These are phyloP conservation scores for Diaporthe longicolla DNA, from an alignment of 2,329 filamentous ascomycete species.

Conservation along the genomic window DNA sequence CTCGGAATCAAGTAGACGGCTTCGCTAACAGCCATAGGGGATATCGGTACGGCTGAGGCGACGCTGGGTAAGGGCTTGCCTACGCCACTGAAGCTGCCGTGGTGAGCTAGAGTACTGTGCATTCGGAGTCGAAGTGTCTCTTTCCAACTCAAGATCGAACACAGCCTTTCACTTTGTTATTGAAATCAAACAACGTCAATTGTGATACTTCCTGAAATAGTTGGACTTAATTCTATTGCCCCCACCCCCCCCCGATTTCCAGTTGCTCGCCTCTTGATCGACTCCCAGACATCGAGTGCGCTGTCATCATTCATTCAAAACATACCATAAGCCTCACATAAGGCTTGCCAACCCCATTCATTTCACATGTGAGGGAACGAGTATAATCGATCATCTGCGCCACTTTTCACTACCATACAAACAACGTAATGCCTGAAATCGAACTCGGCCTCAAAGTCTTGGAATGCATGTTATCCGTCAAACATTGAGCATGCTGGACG, in stretches of 20 bases:
- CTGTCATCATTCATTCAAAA: not conserved
- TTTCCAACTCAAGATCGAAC: too few relatives aligned
- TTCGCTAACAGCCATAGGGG: conserved; percentile 48
- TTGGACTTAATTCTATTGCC: not conserved
- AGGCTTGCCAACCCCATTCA: not conserved
- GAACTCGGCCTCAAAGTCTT: not conserved
- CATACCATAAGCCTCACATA: too few relatives aligned
- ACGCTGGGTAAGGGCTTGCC: conserved; percentile 73
- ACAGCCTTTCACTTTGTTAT: not conserved
- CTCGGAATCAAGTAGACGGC: not conserved
- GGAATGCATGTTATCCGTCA: not conserved
- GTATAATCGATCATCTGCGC: not conserved
- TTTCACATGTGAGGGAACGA: not conserved
- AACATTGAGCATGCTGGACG: not conserved
- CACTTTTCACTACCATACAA: not conserved
- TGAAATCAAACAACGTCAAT: too few relatives aligned
- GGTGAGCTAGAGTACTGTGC: conserved; percentile 57
- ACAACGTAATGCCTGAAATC: not conserved
- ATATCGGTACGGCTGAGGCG: conserved; percentile 77
- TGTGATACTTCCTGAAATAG: too few relatives aligned
- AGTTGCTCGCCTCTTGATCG: not conserved
- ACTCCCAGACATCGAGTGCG: not conserved
- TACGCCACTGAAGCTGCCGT: conserved; percentile 76
- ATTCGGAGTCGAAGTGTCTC: too few relatives aligned
- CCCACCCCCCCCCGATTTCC: not conserved